phyloP scores from a whole-genome alignment of 2,329 filamentous ascomycete species.

The Pseudogymnoascus sp. region DNA sequence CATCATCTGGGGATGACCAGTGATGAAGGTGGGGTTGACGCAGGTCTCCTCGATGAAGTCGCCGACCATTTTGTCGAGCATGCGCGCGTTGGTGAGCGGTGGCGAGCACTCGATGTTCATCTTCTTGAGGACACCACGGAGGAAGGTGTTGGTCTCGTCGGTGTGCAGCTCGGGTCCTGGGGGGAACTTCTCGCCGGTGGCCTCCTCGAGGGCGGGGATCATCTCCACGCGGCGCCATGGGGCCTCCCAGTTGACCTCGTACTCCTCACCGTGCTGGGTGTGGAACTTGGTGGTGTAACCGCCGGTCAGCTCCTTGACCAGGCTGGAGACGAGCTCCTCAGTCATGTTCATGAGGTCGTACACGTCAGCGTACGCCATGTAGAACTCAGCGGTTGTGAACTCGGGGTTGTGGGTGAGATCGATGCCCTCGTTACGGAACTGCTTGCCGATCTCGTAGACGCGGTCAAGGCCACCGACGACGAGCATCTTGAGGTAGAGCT shows the following conservation, averaged over 20 bases:
- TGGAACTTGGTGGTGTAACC: constrained; percentile 78
- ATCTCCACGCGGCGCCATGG: constrained; percentile 94
- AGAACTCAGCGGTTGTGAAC: constrained; percentile 97
- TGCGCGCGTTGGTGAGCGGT: constrained; percentile 85
- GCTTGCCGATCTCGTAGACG: constrained; percentile 91
- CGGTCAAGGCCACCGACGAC: constrained; percentile 90
- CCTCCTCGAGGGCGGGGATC: constrained; percentile 87
- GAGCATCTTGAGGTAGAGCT: constrained; percentile 92
- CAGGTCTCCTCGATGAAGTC: constrained; percentile 94
- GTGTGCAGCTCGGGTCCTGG: constrained; percentile 84
- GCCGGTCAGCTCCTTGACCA: constrained; percentile 84
- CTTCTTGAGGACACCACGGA: constrained; percentile 77
- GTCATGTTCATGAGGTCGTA: constrained; percentile 87
- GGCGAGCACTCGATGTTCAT: constrained; percentile 82
- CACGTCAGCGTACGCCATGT: constrained; percentile 86
- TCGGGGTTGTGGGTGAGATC: constrained; percentile 96
- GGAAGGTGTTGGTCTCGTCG: constrained; percentile 75
- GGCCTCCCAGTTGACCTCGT: constrained; percentile 90
- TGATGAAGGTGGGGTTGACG: constrained; percentile 88
- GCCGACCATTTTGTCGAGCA: constrained; percentile 90
- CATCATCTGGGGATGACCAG: constrained; percentile 81
- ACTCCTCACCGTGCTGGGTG: constrained; percentile 75
- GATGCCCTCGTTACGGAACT: constrained; percentile 90
- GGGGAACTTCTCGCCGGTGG: constrained; percentile 88
- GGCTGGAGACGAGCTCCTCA: constrained; percentile 81